Conservation (phyloP, 108 stramenopile species). For the Stephanodiscus triporus region DNA sequence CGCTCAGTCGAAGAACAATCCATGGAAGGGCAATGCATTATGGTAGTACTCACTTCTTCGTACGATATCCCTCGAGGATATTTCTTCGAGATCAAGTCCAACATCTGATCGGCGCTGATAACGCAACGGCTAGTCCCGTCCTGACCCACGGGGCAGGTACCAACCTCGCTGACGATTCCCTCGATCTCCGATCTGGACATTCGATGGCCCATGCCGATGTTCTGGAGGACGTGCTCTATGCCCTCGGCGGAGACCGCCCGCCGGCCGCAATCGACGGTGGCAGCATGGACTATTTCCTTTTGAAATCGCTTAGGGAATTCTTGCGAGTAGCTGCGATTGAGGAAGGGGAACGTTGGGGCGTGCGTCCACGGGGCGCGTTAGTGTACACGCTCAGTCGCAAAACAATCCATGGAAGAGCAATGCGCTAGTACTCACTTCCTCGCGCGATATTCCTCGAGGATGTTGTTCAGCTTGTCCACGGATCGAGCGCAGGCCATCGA, state of each 20-base stretch:
- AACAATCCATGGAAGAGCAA: too few species aligned
- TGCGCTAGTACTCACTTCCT: neutral
- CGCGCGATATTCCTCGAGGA: slow-evolving; percentile 1
- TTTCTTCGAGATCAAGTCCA: slow-evolving; percentile 25
- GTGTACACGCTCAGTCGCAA: too few species aligned
- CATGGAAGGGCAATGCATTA: too few species aligned
- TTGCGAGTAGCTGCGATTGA: neutral
- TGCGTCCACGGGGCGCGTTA: too few species aligned
- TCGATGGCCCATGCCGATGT: slow-evolving; percentile 51
- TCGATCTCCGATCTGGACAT: slow-evolving; percentile 54
- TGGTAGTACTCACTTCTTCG: too few species aligned
- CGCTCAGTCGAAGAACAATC: too few species aligned
- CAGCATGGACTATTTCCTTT: neutral
- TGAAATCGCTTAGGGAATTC: neutral
- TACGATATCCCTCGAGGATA: too few species aligned
- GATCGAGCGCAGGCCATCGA: neutral
- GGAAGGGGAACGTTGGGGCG: too few species aligned
- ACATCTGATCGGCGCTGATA: slow-evolving; percentile 34
- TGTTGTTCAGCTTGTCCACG: neutral
- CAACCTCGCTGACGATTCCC: slow-evolving; percentile 55
- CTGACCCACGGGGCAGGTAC: slow-evolving; percentile 18
- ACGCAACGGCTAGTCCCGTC: slow-evolving; percentile 9
- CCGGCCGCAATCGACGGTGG: neutral
- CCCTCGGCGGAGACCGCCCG: slow-evolving; percentile 31
- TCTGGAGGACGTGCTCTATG: slow-evolving; percentile 52